A percentile compares a stretch with the other conserved stretches of the same genome.
Evolutionary conservation across 257 asterid species (phyloP).

Genomic region (Gynochthodes officinalis): DNA sequence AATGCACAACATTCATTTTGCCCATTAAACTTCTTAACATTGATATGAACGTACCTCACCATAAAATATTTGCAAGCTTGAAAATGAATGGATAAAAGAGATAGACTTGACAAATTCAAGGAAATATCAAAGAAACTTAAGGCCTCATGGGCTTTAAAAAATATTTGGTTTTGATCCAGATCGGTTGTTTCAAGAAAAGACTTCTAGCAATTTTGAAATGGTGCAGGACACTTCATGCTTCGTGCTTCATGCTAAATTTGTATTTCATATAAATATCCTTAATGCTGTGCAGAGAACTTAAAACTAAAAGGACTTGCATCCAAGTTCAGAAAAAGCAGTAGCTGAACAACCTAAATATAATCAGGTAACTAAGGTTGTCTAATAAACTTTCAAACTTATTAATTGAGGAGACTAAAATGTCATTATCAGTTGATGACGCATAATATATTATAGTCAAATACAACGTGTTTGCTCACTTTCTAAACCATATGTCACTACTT

Average conservation of each 20-base stretch:
- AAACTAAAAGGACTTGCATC: neutral
- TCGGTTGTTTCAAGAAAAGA: neutral
- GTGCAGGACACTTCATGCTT: slow-evolving; percentile 4
- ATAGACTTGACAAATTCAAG: too few relatives aligned
- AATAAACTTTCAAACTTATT: neutral
- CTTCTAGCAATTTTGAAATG: neutral
- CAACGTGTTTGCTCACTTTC: slow-evolving; percentile 19
- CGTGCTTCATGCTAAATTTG: slow-evolving; percentile 5
- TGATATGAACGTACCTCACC: too few relatives aligned
- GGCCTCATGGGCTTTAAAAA: neutral
- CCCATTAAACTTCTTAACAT: too few relatives aligned
- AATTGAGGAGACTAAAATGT: neutral
- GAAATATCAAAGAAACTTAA: neutral
- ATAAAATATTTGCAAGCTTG: too few relatives aligned
- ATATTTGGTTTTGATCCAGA: neutral
- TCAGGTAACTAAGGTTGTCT: neutral
- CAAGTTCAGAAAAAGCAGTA: neutral
- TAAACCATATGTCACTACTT: slow-evolving; percentile 16
- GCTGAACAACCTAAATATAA: neutral
- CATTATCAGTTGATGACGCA: slow-evolving; percentile 8
- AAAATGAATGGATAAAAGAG: too few relatives aligned
- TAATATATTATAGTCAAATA: slow-evolving; percentile 14
- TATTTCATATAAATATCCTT: neutral
- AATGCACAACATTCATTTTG: too few relatives aligned
- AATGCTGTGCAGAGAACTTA: neutral